A percentile compares a stretch with the other conserved stretches of the same genome.
Evolutionary conservation across 2,329 filamentous ascomycete genomes (phyloP).

Genomic region (Leptosphaerulina australis): DNA sequence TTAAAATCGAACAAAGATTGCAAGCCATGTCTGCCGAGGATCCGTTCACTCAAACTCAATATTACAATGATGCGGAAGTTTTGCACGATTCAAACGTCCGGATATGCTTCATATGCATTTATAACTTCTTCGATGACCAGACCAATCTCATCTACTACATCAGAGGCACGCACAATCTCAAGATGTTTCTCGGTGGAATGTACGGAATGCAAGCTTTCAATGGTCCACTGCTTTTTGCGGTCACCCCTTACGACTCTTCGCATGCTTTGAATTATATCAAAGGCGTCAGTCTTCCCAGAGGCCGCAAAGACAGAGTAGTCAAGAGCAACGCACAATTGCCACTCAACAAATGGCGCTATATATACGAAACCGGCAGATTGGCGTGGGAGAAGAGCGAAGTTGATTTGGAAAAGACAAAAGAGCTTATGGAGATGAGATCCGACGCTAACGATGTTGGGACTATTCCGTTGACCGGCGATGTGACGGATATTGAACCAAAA

Average conservation of each 20-base stretch:
- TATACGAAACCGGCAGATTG: conserved; percentile 26
- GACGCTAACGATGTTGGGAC: neutral
- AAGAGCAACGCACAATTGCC: conserved; percentile 9
- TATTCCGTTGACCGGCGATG: conserved; percentile 15
- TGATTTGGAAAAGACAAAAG: neutral
- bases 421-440: neutral
- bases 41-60: conserved; percentile 5
- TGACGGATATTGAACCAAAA: neutral
- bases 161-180: conserved; percentile 14
- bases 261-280: neutral
- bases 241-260: conserved; percentile 7
- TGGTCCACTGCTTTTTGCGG: conserved; percentile 22
- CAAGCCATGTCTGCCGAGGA: neutral
- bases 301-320: neutral
- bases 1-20: neutral
- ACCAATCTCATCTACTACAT: conserved; percentile 30
- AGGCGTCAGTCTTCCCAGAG: no score
- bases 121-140: conserved; percentile 25
- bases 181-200: conserved; percentile 22
- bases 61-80: neutral
- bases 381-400: conserved; percentile 20
- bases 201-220: conserved; percentile 25
- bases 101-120: conserved; percentile 26
- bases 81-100: neutral
- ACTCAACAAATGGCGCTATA: conserved; percentile 25